Evolutionary conservation across 257 asterid genomes (phyloP).

Genomic region (Thymus mandschuricus): DNA sequence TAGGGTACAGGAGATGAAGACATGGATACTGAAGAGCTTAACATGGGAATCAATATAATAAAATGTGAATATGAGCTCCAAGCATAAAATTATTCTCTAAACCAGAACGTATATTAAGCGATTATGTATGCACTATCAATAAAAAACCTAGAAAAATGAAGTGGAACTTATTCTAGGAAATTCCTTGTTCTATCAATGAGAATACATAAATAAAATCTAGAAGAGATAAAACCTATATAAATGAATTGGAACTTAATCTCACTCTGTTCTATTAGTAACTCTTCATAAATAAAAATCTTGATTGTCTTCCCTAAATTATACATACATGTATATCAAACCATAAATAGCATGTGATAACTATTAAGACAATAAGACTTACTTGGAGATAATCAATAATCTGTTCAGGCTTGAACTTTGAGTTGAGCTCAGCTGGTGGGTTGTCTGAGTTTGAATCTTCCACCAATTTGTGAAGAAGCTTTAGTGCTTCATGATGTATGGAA

Average conservation of each 20-base stretch:
- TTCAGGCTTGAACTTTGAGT: constrained; percentile 88
- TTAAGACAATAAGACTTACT: constrained; percentile 47
- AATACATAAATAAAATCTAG: too few species aligned
- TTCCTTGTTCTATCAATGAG: too few species aligned
- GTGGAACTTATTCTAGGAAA: too few species aligned
- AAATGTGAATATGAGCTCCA: neutral
- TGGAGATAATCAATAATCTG: constrained; percentile 91
- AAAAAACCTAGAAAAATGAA: too few species aligned
- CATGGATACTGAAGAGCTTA: constrained; percentile 1
- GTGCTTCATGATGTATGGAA: constrained; percentile 87
- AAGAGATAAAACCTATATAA: neutral
- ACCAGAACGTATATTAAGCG: constrained; percentile 25
- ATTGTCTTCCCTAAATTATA: constrained; percentile 10
- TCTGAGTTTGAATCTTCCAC: constrained; percentile 86
- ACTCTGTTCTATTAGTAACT: constrained; percentile 21
- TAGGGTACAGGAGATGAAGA: neutral
- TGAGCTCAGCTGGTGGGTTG: constrained; percentile 73
- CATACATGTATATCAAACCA: constrained; percentile 17
- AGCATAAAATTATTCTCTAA: constrained; percentile 4
- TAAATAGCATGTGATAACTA: constrained; percentile 24
- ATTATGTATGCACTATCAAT: neutral
- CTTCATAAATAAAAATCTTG: constrained; percentile 6
- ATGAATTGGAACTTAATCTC: neutral
- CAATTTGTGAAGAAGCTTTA: constrained; percentile 80
- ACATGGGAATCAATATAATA: constrained; percentile 1